phyloP scores from a whole-genome alignment of 2,329 filamentous ascomycete genomes.

The Clonostachys solani region DNA sequence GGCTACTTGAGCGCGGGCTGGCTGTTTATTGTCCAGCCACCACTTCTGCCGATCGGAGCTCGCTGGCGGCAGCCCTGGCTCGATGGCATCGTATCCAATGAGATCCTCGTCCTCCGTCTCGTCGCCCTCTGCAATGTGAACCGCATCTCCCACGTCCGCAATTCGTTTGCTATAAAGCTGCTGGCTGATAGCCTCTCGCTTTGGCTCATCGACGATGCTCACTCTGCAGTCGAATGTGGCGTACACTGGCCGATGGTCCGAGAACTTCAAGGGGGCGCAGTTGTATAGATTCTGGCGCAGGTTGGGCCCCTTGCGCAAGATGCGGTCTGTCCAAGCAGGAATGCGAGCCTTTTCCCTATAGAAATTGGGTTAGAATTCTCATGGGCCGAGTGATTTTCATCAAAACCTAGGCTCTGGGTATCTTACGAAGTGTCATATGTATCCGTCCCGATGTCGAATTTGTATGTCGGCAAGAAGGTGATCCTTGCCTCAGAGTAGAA shows the following conservation, averaged over 20 bases:
- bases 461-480: conserved; percentile 89
- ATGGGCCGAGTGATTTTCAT: neutral
- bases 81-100: conserved; percentile 76
- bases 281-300: conserved; percentile 81
- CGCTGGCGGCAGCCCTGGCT: conserved; percentile 68
- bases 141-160: conserved; percentile 60
- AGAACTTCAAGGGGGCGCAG: conserved; percentile 79
- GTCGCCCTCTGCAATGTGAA: conserved; percentile 43
- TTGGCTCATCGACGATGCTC: conserved; percentile 71
- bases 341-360: conserved; percentile 83
- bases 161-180: conserved; percentile 70
- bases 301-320: conserved; percentile 80
- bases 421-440: conserved; percentile 84
- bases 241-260: conserved; percentile 94
- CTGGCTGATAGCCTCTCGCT: conserved; percentile 68
- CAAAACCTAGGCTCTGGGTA: conserved; percentile 5
- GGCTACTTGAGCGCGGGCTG: conserved; percentile 68
- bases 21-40: conserved; percentile 68
- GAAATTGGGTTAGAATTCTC: neutral
- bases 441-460: conserved; percentile 86
- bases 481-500: conserved; percentile 90
- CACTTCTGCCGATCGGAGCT: conserved; percentile 67
- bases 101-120: conserved; percentile 75
- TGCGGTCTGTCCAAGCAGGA: conserved; percentile 94
- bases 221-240: conserved; percentile 83